These are phyloP conservation scores for Circinella minor DNA, from an alignment of 371 early-diverging fungal species.

Conservation along the genomic window DNA sequence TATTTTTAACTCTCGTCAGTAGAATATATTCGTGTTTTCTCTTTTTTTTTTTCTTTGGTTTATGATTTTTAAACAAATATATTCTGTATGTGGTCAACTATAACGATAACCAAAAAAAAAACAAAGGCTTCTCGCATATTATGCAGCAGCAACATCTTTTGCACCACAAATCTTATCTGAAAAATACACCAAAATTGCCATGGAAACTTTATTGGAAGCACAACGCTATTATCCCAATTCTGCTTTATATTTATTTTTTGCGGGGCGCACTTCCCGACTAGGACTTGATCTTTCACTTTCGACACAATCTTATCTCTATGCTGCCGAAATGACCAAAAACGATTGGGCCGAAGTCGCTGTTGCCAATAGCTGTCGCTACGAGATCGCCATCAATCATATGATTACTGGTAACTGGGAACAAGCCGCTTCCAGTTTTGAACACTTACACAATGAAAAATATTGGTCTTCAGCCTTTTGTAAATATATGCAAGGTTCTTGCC, in stretches of 20 bases:
- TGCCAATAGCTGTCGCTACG: slow-evolving; percentile 56
- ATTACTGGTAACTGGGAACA: slow-evolving; percentile 58
- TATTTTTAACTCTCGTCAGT: background rate
- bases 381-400: slow-evolving; percentile 61
- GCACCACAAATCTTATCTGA: slow-evolving; percentile 44
- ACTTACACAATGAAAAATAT: slow-evolving; percentile 54
- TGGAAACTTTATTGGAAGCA: slow-evolving; percentile 58
- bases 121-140: slow-evolving; percentile 47
- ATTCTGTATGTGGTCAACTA: too few species aligned
- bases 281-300: slow-evolving; percentile 54
- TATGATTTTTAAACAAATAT: too few species aligned
- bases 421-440: slow-evolving; percentile 52
- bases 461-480: slow-evolving; percentile 66
- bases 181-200: slow-evolving; percentile 47
- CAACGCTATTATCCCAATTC: slow-evolving; percentile 60
- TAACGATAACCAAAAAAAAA: too few species aligned
- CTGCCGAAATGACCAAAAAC: slow-evolving; percentile 41
- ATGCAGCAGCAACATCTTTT: slow-evolving; percentile 32
- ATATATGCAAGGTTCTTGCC: slow-evolving; percentile 60
- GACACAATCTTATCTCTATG: slow-evolving; percentile 53
- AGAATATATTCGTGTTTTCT: slow-evolving; percentile 4
- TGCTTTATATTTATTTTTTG: slow-evolving; percentile 59
- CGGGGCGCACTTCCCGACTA: slow-evolving; percentile 55
- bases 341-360: slow-evolving; percentile 57
- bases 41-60: background rate